Conservation (phyloP, 345 rosid species). For the Noccaea caerulescens region DNA sequence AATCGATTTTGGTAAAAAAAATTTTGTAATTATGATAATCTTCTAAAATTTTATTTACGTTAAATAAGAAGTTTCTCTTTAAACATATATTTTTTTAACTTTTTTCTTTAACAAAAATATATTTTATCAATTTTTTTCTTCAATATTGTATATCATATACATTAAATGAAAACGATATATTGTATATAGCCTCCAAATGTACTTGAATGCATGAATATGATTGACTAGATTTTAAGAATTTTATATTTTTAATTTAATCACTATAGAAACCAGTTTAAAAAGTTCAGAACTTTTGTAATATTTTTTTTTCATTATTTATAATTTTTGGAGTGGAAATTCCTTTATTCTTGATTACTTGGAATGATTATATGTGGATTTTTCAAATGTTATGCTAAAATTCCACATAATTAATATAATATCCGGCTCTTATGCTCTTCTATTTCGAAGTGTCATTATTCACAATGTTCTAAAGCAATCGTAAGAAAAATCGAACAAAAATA, state of each 20-base stretch:
- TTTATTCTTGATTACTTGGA: neutral
- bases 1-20: no score
- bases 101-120: no score
- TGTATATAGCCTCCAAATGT: neutral
- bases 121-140: no score
- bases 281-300: neutral
- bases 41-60: no score
- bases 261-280: neutral
- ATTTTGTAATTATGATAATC: no score
- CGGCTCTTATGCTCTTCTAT: neutral
- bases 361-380: slow-evolving; percentile 9
- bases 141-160: no score
- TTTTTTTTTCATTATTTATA: neutral
- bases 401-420: neutral
- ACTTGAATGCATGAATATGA: neutral
- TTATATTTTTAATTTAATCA: neutral
- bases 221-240: no score
- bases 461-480: slow-evolving; percentile 18
- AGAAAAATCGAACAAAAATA: slow-evolving; percentile 21
- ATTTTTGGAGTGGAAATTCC: neutral
- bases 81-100: no score
- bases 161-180: no score
- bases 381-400: neutral
- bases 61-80: no score
- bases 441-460: slow-evolving; percentile 10